Evolutionary conservation across 176 grass and related monocot genomes (phyloP), one percentile per base, ranked within the genome.

Genomic region (Coix lacrymajobi): DNA sequence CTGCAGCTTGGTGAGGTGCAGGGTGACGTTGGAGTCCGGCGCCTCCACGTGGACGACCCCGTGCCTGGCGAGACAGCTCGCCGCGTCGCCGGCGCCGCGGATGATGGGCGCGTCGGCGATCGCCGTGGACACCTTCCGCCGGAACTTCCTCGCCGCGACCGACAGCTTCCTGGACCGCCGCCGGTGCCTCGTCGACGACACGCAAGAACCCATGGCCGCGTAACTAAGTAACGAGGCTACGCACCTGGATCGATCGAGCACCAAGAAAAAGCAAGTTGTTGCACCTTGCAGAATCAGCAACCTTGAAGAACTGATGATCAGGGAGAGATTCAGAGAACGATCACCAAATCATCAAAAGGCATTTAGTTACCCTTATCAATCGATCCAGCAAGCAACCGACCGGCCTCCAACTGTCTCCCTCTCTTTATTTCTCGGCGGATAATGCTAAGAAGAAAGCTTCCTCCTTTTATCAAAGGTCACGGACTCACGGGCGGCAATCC

Each of bases 1-100:
- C 79, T 94, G 95, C 90, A 97, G 46, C 84, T 97, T 88, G 30
- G 90, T 97, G 39, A 92, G 95, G 86, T 91, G 92, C 44, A 97
- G 91, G 32, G 90, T 94, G 24, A 95, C 78, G 89, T 91, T 95
- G 6, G 92, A 90, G 60, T 87, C 86, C 62, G 82, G 75, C 69
- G 71, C 65, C 73, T 86, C 88, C 29, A 90, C 83, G 12, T 17
- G 79, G 30, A 90, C 79, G 1, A 86, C 84, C 79, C 43, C 84
- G 37, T 90, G 88, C n/a, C 84, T 58, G 3, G 88, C 54, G 62
- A 70, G 33, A 71, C 63, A 69, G 48, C 41, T 34, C 62, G 37
- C 79, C 6, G 70, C 81, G 26, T 30, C 49, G 79, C 57, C 79
- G 63, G 36, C 82, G 48, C 54, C 83, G 16, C 84, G 73, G 69